Percentiles rank a stretch among this genome's conserved stretches.
These are phyloP conservation scores for Tripterygium wilfordii DNA, from an alignment of 177 flowering plant genomes.

Conservation along the genomic window DNA sequence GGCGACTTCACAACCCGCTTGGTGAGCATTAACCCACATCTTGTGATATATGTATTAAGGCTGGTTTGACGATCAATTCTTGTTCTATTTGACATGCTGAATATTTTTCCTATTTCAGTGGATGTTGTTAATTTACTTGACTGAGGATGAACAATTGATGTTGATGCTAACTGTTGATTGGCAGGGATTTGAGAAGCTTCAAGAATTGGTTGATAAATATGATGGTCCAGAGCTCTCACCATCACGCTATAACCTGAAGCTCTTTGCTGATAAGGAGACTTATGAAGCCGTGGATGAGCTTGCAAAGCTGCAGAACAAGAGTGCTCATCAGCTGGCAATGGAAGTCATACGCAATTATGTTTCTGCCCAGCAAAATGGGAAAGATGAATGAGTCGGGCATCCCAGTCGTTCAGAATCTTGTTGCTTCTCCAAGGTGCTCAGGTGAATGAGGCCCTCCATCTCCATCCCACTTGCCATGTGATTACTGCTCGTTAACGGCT, in stretches of 20 bases:
- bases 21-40: slow-evolving; percentile 32
- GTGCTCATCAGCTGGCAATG: slow-evolving; percentile 72
- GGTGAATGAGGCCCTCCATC: slow-evolving; percentile 2
- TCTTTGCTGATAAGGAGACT: slow-evolving; percentile 74
- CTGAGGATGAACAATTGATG: no score
- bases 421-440: neutral
- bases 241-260: slow-evolving; percentile 49
- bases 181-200: slow-evolving; percentile 76
- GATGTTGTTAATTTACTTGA: no score
- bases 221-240: slow-evolving; percentile 48
- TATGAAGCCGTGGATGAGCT: slow-evolving; percentile 64
- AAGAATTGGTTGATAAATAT: slow-evolving; percentile 77
- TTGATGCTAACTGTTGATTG: neutral
- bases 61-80: no score
- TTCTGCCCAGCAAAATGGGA: slow-evolving; percentile 71
- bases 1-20: slow-evolving; percentile 71
- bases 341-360: slow-evolving; percentile 77
- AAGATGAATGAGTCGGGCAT: slow-evolving; percentile 24
- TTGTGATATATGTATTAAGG: neutral
- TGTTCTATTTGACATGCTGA: no score
- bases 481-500: slow-evolving; percentile 21
- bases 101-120: no score
- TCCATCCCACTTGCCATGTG: neutral
- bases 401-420: neutral
- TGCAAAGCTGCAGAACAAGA: slow-evolving; percentile 62